These are phyloP conservation scores for Usnea hakonensis DNA, from an alignment of 495 filamentous ascomycete genomes.

Conservation along the genomic window DNA sequence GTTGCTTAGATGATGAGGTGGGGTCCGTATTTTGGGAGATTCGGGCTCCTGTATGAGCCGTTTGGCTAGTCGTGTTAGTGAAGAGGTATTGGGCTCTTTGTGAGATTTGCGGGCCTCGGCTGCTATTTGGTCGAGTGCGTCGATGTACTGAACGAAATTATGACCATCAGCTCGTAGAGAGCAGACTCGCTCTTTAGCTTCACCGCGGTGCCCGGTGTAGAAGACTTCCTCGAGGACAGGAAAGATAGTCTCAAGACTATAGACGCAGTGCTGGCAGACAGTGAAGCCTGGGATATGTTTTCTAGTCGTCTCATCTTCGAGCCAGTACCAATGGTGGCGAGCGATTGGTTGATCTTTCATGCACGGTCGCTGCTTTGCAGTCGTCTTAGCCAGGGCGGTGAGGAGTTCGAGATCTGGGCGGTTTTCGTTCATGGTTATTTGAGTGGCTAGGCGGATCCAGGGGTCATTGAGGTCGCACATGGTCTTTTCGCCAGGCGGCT, in stretches of 20 bases:
- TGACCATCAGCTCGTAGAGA: constrained; percentile 44
- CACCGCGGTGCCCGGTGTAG: constrained; percentile 14
- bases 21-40: constrained; percentile 15
- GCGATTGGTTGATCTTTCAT: constrained; percentile 39
- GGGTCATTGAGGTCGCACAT: constrained; percentile 54
- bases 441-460: constrained; percentile 60
- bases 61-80: neutral
- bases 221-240: constrained; percentile 45
- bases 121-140: constrained; percentile 49
- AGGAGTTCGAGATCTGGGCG: constrained; percentile 48
- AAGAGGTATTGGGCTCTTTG: constrained; percentile 5
- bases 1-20: constrained; percentile 37
- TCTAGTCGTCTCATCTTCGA: constrained; percentile 47
- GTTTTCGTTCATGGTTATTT: constrained; percentile 32
- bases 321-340: constrained; percentile 49
- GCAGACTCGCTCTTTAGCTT: constrained; percentile 36
- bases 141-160: constrained; percentile 54
- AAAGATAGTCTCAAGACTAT: constrained; percentile 45
- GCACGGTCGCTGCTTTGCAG: constrained; percentile 39
- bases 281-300: constrained; percentile 48
- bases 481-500: constrained; percentile 34
- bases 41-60: constrained; percentile 22
- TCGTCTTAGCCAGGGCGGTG: constrained; percentile 41
- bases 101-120: constrained; percentile 27
- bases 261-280: constrained; percentile 47